Evolutionary conservation across 2,329 filamentous ascomycete genomes (phyloP).

Genomic region (Tolypocladium endophyticum): DNA sequence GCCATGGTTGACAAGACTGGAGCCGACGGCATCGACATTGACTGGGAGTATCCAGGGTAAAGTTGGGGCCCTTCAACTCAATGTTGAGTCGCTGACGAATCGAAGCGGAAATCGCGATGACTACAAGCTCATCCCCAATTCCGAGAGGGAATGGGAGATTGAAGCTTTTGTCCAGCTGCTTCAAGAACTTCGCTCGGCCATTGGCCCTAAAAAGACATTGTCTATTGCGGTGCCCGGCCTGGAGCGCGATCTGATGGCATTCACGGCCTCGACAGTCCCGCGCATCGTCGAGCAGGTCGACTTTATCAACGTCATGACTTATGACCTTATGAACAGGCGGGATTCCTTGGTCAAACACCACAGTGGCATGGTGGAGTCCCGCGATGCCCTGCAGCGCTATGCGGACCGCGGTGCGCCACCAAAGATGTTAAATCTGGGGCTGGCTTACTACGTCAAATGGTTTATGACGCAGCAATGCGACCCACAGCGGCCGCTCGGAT

Average conservation of each 20-base stretch:
- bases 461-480: conserved; percentile 40
- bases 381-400: conserved; percentile 47
- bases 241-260: conserved; percentile 56
- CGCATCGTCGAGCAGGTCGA: conserved; percentile 50
- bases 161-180: conserved; percentile 53
- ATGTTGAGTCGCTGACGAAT: neutral
- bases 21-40: conserved; percentile 55
- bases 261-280: conserved; percentile 45
- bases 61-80: neutral
- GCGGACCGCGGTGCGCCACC: conserved; percentile 40
- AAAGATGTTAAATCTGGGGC: conserved; percentile 48
- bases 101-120: conserved; percentile 55
- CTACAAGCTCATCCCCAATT: conserved; percentile 55
- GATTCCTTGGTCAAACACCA: conserved; percentile 55
- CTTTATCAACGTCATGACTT: conserved; percentile 60
- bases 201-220: conserved; percentile 47
- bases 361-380: conserved; percentile 46
- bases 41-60: conserved; percentile 54
- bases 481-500: conserved; percentile 35
- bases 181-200: conserved; percentile 41
- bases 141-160: conserved; percentile 49
- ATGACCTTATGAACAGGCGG: conserved; percentile 61
- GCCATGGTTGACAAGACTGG: conserved; percentile 50
- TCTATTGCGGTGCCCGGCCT: conserved; percentile 60
- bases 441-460: conserved; percentile 60